These are phyloP conservation scores for Phytopythium ostracodes DNA, from an alignment of 352 stramenopile species.

Conservation along the genomic window DNA sequence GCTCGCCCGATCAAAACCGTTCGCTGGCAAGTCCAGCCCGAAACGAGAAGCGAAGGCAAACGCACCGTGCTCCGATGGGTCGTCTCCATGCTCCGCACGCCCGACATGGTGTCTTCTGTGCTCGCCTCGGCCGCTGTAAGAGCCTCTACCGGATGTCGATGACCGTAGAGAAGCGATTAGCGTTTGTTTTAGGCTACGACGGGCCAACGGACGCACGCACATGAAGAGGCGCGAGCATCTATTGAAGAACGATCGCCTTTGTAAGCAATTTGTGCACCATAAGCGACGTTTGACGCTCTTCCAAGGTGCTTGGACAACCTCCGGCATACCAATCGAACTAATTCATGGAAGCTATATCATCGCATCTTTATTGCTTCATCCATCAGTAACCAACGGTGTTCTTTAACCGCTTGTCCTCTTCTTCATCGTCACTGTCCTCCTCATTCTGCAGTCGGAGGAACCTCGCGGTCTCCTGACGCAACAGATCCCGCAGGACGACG, in stretches of 20 bases:
- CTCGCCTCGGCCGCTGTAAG: no score
- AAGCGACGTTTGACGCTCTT: background rate
- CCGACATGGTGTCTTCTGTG: constrained; percentile 45
- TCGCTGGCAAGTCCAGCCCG: no score
- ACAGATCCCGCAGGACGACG: constrained; percentile 43
- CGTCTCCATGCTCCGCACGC: constrained; percentile 88
- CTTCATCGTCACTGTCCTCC: constrained; percentile 12
- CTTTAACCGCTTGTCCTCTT: constrained; percentile 6
- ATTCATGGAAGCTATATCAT: no score
- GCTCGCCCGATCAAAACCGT: no score
- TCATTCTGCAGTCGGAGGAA: constrained; percentile 39
- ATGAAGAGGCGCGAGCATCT: background rate
- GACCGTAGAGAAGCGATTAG: no score
- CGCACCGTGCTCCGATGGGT: constrained; percentile 84
- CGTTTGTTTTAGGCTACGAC: background rate
- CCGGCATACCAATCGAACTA: no score
- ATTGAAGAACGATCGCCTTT: constrained; percentile 1
- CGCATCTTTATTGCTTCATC: no score
- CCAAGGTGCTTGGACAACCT: no score
- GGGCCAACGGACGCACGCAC: background rate
- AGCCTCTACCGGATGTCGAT: no score
- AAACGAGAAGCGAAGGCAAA: background rate
- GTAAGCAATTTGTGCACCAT: background rate
- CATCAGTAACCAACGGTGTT: background rate
- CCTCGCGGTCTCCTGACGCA: constrained; percentile 52